These are phyloP conservation scores for Trichoderma koningiopsis DNA, from an alignment of 2,329 filamentous ascomycete genomes.

Conservation along the genomic window DNA sequence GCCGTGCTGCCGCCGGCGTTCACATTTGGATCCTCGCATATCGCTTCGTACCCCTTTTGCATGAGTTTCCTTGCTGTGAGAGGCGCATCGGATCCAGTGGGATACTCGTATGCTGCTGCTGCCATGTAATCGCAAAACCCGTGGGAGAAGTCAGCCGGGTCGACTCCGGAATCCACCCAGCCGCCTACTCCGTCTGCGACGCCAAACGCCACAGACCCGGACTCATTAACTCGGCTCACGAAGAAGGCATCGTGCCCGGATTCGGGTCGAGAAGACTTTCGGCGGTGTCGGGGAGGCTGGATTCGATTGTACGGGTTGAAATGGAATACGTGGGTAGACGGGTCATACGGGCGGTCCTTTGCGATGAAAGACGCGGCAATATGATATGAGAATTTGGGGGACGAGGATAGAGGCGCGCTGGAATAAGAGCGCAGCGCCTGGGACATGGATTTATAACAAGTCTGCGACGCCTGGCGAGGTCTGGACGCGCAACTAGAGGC, in stretches of 20 bases:
- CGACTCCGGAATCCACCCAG: slow-evolving; percentile 89
- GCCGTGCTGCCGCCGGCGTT: slow-evolving; percentile 88
- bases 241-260: slow-evolving; percentile 98
- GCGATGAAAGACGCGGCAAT: slow-evolving; percentile 75
- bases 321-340: slow-evolving; percentile 69
- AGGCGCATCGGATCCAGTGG: slow-evolving; percentile 39
- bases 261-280: slow-evolving; percentile 58
- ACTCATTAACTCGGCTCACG: slow-evolving; percentile 74
- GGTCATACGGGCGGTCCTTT: slow-evolving; percentile 69
- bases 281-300: slow-evolving; percentile 47
- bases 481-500: slow-evolving; percentile 8
- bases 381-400: slow-evolving; percentile 62
- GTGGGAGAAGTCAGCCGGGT: slow-evolving; percentile 94
- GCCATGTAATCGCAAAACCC: slow-evolving; percentile 94
- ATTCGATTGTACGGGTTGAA: slow-evolving; percentile 68
- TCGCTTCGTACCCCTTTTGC: slow-evolving; percentile 79
- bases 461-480: slow-evolving; percentile 25
- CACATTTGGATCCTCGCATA: slow-evolving; percentile 73
- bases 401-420: slow-evolving; percentile 31
- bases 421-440: slow-evolving; percentile 26
- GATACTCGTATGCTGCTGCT: slow-evolving; percentile 64
- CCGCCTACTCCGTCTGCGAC: slow-evolving; percentile 95
- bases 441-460: neutral
- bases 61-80: slow-evolving; percentile 71
- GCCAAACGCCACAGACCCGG: slow-evolving; percentile 75